A percentile compares a stretch with the other conserved stretches of the same genome.
Evolutionary conservation across 768 basidiomycete genomes (phyloP).

Genomic region (Kwoniella newhampshirensis): DNA sequence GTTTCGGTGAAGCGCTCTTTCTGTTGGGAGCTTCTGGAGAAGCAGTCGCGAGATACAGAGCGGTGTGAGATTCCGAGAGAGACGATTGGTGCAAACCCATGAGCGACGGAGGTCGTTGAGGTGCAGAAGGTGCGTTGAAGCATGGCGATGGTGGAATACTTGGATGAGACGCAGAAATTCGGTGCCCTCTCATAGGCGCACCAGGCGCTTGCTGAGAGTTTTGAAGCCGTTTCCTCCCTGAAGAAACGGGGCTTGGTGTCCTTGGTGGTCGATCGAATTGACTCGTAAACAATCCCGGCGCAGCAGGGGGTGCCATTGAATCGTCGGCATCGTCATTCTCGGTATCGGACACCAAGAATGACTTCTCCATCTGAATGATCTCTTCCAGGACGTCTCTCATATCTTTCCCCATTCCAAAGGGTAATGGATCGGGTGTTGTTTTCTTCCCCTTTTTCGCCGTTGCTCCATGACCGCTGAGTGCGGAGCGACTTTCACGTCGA

Average conservation of each 20-base stretch:
- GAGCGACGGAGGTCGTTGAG: slow-evolving; percentile 27
- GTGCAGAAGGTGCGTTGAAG: slow-evolving; percentile 4
- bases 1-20: slow-evolving; percentile 30
- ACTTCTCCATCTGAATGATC: slow-evolving; percentile 51
- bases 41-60: slow-evolving; percentile 42
- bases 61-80: slow-evolving; percentile 46
- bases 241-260: slow-evolving; percentile 30
- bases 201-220: slow-evolving; percentile 23
- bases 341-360: slow-evolving; percentile 38
- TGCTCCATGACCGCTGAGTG: background rate
- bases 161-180: slow-evolving; percentile 24
- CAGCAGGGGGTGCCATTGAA: slow-evolving; percentile 9
- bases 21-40: slow-evolving; percentile 29
- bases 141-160: slow-evolving; percentile 15
- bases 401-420: slow-evolving; percentile 48
- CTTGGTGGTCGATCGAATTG: slow-evolving; percentile 39
- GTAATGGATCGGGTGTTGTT: slow-evolving; percentile 20
- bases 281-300: slow-evolving; percentile 30
- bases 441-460: slow-evolving; percentile 14
- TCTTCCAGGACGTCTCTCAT: slow-evolving; percentile 52
- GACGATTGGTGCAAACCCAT: slow-evolving; percentile 43
- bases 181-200: slow-evolving; percentile 37
- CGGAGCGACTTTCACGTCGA: slow-evolving; percentile 11
- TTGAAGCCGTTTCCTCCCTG: slow-evolving; percentile 8
- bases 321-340: slow-evolving; percentile 21